Conservation (phyloP, 192 early-diverging fungal species). For the Gryganskiella cystojenkinii region DNA sequence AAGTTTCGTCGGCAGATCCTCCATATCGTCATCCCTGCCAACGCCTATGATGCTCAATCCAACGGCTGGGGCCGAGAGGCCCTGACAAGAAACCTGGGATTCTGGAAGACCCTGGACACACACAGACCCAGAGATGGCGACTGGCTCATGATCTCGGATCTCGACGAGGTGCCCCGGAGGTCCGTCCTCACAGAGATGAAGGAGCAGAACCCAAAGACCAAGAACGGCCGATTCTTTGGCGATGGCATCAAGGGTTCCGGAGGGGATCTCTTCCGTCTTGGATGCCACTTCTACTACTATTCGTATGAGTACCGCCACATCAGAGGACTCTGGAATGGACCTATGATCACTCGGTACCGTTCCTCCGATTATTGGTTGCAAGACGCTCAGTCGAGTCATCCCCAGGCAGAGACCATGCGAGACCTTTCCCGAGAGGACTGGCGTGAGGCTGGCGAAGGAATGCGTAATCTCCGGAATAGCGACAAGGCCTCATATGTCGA, state of each 20-base stretch:
- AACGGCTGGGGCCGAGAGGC: background rate
- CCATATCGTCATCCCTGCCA: background rate
- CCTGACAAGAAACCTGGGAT: constrained; percentile 1
- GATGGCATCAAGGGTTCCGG: background rate
- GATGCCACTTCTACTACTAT: constrained; percentile 19
- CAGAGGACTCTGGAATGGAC: constrained; percentile 1
- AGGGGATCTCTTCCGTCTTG: constrained; percentile 7
- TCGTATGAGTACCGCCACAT: constrained; percentile 16
- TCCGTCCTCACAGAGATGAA: constrained; percentile 16
- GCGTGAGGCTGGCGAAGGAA: background rate
- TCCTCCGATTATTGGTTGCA: background rate
- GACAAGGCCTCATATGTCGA: background rate
- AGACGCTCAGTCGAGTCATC: background rate
- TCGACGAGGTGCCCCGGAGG: constrained; percentile 12
- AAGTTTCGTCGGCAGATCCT: constrained; percentile 6
- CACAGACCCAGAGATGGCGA: constrained; percentile 3
- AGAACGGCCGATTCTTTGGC: background rate
- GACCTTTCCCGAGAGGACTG: background rate
- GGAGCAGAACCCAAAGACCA: background rate
- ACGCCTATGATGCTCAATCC: background rate
- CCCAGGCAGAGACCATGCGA: constrained; percentile 1
- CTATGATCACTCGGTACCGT: constrained; percentile 7
- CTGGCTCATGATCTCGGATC: constrained; percentile 14
- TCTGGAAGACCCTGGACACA: background rate
- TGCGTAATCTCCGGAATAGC: background rate